Conservation (phyloP, 768 basidiomycete genomes). For the Lanmaoa pseudosensibilis region DNA sequence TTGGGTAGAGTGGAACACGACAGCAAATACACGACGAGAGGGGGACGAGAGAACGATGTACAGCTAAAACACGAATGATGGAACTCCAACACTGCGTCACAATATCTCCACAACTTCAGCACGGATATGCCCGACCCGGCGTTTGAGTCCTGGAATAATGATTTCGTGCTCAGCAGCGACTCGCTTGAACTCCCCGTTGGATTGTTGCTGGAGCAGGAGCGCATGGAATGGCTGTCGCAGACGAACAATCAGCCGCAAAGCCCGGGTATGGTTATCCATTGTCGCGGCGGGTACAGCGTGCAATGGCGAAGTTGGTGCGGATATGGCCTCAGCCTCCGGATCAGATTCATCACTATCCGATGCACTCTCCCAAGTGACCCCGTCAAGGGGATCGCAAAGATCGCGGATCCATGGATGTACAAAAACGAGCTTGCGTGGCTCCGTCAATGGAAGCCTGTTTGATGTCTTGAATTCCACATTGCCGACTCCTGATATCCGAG, state of each 20-base stretch:
- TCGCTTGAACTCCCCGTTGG: conserved; percentile 17
- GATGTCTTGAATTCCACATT: background rate
- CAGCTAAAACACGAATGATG: background rate
- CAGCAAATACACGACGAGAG: background rate
- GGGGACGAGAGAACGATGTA: background rate
- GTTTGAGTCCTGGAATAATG: background rate
- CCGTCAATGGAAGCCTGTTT: background rate
- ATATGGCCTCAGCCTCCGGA: too few relatives aligned
- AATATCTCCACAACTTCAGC: too few relatives aligned
- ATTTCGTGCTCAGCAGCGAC: conserved; percentile 4
- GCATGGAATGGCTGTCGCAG: conserved; percentile 3
- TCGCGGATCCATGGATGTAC: conserved; percentile 10
- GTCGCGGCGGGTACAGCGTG: background rate
- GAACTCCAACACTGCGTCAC: background rate
- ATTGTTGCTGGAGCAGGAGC: conserved; percentile 6
- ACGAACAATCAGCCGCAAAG: conserved; percentile 3
- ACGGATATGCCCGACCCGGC: background rate
- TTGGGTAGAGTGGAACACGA: background rate
- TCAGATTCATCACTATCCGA: background rate
- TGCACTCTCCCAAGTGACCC: background rate
- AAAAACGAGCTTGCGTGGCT: background rate
- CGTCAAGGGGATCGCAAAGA: background rate
- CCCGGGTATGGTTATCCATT: background rate
- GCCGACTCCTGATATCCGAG: background rate
- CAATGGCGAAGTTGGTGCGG: background rate